Conservation (phyloP, 176 grass and related monocot genomes). For the Carex scoparia region DNA sequence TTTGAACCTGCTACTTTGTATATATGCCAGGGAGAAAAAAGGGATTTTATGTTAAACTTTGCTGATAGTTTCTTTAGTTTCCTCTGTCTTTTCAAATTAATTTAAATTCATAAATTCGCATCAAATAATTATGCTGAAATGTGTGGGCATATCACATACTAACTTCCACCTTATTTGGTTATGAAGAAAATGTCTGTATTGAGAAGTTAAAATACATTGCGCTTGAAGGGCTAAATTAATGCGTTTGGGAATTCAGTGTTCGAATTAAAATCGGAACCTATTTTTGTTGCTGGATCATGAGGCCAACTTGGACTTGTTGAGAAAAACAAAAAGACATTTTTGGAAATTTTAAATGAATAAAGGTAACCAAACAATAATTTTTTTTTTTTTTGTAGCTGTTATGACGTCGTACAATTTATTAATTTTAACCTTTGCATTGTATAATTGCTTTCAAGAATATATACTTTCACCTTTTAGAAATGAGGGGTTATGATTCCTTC, state of each 20-base stretch:
- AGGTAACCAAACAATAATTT: background rate
- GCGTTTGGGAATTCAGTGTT: background rate
- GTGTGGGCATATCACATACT: too few relatives aligned
- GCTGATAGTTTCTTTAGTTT: background rate
- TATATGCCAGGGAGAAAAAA: background rate
- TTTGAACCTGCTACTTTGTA: constrained; percentile 10
- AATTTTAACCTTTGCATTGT: background rate
- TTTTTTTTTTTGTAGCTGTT: background rate
- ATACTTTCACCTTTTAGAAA: background rate
- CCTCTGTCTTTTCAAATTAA: background rate
- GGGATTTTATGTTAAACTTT: background rate
- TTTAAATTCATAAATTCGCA: background rate
- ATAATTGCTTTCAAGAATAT: background rate
- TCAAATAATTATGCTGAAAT: background rate
- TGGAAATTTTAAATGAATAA: background rate
- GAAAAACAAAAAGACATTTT: background rate
- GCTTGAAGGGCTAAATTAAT: background rate
- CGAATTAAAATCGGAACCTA: background rate
- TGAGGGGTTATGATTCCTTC: too few relatives aligned
- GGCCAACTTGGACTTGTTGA: background rate
- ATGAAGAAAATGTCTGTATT: too few relatives aligned
- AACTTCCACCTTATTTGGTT: too few relatives aligned
- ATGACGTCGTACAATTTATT: background rate
- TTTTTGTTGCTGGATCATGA: background rate
- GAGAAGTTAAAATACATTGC: background rate